These are phyloP conservation scores for Gaertneriomyces semiglobifer DNA, from an alignment of 192 early-diverging fungal species.

Conservation along the genomic window DNA sequence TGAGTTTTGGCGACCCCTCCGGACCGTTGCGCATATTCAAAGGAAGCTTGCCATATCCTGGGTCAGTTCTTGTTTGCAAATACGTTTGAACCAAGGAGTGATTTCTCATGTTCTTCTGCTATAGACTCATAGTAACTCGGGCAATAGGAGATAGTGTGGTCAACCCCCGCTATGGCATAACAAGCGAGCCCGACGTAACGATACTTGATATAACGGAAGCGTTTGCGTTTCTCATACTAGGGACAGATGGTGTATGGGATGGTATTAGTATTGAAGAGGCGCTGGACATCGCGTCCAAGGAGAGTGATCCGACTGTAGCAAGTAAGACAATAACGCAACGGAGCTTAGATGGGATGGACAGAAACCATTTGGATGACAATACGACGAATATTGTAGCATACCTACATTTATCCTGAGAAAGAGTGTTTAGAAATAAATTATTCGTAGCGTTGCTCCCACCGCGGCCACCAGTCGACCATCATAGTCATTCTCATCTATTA, in stretches of 20 bases:
- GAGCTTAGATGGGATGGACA: constrained; percentile 42
- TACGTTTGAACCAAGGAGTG: background rate
- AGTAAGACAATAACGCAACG: constrained; percentile 32
- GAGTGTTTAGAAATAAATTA: background rate
- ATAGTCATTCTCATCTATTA: background rate
- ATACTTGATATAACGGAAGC: constrained; percentile 21
- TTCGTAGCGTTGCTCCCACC: too few species aligned
- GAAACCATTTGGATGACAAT: constrained; percentile 50
- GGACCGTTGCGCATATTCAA: constrained; percentile 58
- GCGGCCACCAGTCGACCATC: too few species aligned
- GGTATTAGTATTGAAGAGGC: constrained; percentile 41
- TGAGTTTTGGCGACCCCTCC: constrained; percentile 24
- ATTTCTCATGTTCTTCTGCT: constrained; percentile 5
- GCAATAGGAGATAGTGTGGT: constrained; percentile 50
- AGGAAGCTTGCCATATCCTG: constrained; percentile 55
- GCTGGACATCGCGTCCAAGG: constrained; percentile 15
- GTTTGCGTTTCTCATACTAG: constrained; percentile 44
- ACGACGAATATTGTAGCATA: constrained; percentile 46
- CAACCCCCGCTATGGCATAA: constrained; percentile 37
- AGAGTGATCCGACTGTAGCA: constrained; percentile 23
- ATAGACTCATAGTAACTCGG: constrained; percentile 47
- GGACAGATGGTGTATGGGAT: constrained; percentile 56
- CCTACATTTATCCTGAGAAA: background rate
- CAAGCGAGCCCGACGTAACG: constrained; percentile 43
- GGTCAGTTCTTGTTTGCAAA: constrained; percentile 31